Evolutionary conservation across 495 filamentous ascomycete species (phyloP).

Genomic region (Penicillium paxilli): DNA sequence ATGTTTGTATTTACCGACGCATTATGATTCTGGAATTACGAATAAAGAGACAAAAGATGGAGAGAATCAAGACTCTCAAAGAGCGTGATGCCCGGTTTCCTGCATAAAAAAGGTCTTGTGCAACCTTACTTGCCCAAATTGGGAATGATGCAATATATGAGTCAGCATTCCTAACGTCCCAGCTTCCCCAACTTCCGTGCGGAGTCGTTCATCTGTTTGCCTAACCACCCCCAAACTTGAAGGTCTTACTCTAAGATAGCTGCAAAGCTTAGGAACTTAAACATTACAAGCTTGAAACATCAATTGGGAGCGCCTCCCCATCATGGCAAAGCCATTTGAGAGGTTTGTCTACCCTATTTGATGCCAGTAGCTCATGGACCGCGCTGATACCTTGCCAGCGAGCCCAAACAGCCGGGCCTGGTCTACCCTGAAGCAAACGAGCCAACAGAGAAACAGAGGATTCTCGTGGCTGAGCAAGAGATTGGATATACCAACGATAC

Average conservation of each 20-base stretch:
- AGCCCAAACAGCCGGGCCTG: constrained; percentile 3
- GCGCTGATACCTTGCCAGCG: constrained; percentile 9
- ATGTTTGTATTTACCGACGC: too few relatives aligned
- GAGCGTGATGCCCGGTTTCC: too few relatives aligned
- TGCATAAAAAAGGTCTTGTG: too few relatives aligned
- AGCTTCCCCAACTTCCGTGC: not conserved
- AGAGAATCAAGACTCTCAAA: too few relatives aligned
- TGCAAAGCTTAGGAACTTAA: not conserved
- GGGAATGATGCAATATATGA: not conserved
- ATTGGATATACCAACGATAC: constrained; percentile 1
- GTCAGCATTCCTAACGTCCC: not conserved
- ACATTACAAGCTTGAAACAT: not conserved
- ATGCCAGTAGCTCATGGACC: not conserved
- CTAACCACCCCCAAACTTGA: too few relatives aligned
- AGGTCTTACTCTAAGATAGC: too few relatives aligned
- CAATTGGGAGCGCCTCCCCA: too few relatives aligned
- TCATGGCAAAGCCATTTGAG: not conserved
- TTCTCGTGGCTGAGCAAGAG: constrained; percentile 1
- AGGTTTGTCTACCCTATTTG: not conserved
- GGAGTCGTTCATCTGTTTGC: not conserved
- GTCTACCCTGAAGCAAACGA: constrained; percentile 1
- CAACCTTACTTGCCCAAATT: not conserved
- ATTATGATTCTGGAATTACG: too few relatives aligned
- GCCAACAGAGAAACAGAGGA: constrained; percentile 2
- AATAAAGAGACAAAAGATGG: too few relatives aligned